Evolutionary conservation across 192 early-diverging fungal species (phyloP).

Genomic region (Funneliformis mosseae): DNA sequence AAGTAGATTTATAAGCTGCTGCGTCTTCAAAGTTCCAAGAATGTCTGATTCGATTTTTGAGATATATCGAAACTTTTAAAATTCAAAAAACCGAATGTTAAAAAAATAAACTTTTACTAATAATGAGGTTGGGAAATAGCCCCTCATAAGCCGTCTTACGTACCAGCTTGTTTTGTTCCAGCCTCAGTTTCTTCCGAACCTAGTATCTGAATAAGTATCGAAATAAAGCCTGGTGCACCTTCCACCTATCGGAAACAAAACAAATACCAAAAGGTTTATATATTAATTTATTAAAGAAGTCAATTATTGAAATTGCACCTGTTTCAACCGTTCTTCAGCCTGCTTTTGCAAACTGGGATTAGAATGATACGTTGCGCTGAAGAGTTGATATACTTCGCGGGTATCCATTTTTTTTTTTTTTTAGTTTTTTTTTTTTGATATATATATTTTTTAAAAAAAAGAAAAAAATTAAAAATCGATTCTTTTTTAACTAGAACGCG

Average conservation of each 20-base stretch:
- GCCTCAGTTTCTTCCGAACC: conserved; percentile 56
- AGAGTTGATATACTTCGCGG: conserved; percentile 63
- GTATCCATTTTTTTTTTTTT: conserved; percentile 54
- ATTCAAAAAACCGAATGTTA: background rate
- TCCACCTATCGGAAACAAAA: background rate
- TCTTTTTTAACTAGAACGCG: background rate
- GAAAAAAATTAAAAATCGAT: no score
- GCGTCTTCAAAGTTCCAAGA: conserved; percentile 62
- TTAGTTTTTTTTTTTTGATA: no score
- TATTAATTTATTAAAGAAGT: background rate
- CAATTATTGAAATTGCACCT: conserved; percentile 44
- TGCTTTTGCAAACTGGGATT: conserved; percentile 78
- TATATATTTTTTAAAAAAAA: background rate
- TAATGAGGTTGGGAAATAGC: background rate
- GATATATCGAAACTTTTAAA: conserved; percentile 72
- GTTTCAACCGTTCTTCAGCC: conserved; percentile 81
- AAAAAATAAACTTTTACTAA: conserved; percentile 42
- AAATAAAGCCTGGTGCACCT: background rate
- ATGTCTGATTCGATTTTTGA: conserved; percentile 81
- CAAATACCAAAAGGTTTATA: background rate
- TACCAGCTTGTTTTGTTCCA: conserved; percentile 62
- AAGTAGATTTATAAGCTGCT: background rate
- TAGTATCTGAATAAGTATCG: conserved; percentile 51
- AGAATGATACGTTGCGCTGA: conserved; percentile 77
- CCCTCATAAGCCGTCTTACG: background rate